Percentiles rank a stretch among this genome's conserved stretches.
These are phyloP conservation scores for Syzygium oleosum DNA, from an alignment of 345 rosid genomes.

Conservation along the genomic window DNA sequence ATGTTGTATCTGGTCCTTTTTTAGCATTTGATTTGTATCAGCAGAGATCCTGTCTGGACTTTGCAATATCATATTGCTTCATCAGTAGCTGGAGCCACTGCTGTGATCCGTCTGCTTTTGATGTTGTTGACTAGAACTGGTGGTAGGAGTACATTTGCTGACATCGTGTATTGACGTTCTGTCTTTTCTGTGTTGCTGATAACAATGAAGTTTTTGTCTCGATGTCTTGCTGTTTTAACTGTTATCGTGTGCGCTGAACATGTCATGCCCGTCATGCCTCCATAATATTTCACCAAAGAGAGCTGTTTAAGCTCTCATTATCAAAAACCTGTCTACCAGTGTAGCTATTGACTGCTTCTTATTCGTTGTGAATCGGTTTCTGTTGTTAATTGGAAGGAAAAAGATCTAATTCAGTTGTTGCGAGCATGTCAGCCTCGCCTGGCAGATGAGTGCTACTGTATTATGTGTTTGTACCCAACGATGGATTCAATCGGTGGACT, in stretches of 20 bases:
- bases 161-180: background rate
- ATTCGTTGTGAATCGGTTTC: background rate
- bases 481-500: background rate
- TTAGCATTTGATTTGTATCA: background rate
- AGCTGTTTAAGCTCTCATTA: background rate
- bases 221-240: background rate
- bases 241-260: background rate
- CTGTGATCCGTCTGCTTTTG: background rate
- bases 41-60: background rate
- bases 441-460: background rate
- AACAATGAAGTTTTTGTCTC: background rate
- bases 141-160: background rate
- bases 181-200: background rate
- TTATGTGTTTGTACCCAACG: background rate
- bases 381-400: background rate
- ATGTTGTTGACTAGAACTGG: background rate
- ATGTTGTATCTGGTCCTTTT: background rate
- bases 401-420: background rate
- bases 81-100: background rate
- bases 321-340: background rate
- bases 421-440: background rate
- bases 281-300: background rate
- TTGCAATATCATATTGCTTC: background rate
- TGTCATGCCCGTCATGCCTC: background rate
- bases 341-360: background rate